phyloP scores from a whole-genome alignment of 2,329 filamentous ascomycete species.

The Phyllosticta citriasiana region DNA sequence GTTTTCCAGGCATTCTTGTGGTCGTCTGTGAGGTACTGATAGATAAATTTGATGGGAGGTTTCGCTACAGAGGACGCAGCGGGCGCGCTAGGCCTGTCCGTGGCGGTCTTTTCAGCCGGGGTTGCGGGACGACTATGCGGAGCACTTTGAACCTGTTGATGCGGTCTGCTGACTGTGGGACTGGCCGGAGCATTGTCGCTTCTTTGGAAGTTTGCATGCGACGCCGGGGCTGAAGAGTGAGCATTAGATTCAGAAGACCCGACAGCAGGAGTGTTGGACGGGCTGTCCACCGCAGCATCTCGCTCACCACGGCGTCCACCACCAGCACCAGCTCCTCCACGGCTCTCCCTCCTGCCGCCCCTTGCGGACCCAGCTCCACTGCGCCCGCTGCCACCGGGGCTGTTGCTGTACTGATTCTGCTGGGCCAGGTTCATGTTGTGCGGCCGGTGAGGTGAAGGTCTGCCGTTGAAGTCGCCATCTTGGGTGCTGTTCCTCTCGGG shows the following conservation, averaged over 20 bases:
- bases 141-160: slow-evolving; percentile 14
- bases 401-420: slow-evolving; percentile 29
- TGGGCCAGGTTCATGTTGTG: slow-evolving; percentile 43
- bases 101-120: slow-evolving; percentile 16
- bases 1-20: slow-evolving; percentile 58
- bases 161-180: neutral
- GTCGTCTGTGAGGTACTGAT: slow-evolving; percentile 65
- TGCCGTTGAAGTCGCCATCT: slow-evolving; percentile 29
- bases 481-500: slow-evolving; percentile 31
- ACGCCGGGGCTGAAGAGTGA: slow-evolving; percentile 8
- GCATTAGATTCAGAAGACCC: slow-evolving; percentile 5
- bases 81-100: slow-evolving; percentile 6
- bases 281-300: slow-evolving; percentile 3
- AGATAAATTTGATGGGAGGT: slow-evolving; percentile 46
- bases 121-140: neutral
- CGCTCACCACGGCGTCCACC: slow-evolving; percentile 6
- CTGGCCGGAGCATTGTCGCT: neutral
- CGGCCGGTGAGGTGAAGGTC: slow-evolving; percentile 43
- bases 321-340: slow-evolving; percentile 18
- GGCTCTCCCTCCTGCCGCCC: slow-evolving; percentile 16
- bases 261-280: neutral
- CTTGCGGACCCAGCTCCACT: neutral
- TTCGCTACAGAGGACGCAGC: neutral
- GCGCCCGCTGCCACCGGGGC: slow-evolving; percentile 2
- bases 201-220: neutral